phyloP scores from a whole-genome alignment of 139 green algal species.

The Microglena sp. region DNA sequence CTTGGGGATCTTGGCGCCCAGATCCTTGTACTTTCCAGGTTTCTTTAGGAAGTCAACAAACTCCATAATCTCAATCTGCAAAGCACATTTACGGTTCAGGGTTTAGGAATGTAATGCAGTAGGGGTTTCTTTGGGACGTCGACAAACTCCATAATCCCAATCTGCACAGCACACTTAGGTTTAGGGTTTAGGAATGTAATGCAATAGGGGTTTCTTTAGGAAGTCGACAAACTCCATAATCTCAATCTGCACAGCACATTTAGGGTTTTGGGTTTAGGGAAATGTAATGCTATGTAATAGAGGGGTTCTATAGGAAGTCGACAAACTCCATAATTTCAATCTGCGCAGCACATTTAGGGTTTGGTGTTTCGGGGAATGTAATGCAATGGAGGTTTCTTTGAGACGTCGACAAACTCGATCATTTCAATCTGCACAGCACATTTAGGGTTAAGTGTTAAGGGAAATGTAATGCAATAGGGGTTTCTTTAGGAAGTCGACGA shows the following conservation, averaged over 20 bases:
- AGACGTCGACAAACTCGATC: constrained; percentile 97
- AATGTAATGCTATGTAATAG: neutral
- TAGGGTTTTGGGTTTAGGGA: neutral
- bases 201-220: constrained; percentile 74
- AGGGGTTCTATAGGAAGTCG: no score
- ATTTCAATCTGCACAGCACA: constrained; percentile 55
- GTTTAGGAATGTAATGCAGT: neutral
- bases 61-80: constrained; percentile 89
- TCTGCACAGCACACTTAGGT: no score
- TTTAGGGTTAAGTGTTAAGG: no score
- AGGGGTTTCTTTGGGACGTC: no score
- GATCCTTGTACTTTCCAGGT: constrained; percentile 65
- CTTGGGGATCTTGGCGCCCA: constrained; percentile 87
- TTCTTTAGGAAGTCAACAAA: constrained; percentile 94
- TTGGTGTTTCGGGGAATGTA: no score
- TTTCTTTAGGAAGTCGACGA: constrained; percentile 91
- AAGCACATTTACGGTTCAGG: neutral
- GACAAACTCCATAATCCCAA: no score
- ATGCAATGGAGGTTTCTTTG: constrained; percentile 79
- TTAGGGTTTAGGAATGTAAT: no score
- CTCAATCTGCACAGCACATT: constrained; percentile 34
- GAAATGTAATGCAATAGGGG: no score
- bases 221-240: constrained; percentile 99
- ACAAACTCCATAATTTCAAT: no score
- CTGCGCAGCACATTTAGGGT: no score